Base-by-base conservation (phyloP, 2,329 filamentous ascomycete genomes). In the Aphanocladium album region DNA sequence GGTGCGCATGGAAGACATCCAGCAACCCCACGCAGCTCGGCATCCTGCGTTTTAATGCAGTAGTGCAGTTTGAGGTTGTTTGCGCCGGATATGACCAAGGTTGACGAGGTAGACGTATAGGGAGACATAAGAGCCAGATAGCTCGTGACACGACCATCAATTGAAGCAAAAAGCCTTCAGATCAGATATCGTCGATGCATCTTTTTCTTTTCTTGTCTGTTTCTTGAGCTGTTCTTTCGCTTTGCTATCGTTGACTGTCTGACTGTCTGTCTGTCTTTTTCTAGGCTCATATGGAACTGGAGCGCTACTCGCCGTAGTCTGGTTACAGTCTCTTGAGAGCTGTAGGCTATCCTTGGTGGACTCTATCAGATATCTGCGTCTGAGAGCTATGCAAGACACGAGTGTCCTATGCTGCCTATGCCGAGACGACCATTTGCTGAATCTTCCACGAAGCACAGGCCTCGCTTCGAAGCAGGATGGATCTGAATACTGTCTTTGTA, bases 231-330 rank as follows among this genome's bases (percentile, higher is more conserved):
- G 50, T 54, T 55, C 30, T 60, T 49, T 62, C 77, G 73, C 78
- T 74, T 79, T 88, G 87, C 88, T 89, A 90, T 86, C 86, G 83
- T 86, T 60, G 49, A 19, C 27, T 74, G 66, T 73, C 65, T 71
- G 64, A 64, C 64, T 69, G 68, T 71, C 53, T 61, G 39, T 71
- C 55, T 62, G 60, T 52, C 50, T 62, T 71, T 72, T 67, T 73
- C 75, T 76, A 76, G 75, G 86, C 89, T 89, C 84, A 83, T 84
- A 83, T 82, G 85, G 78, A 78, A 78, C 76, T 80, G 76, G 79
- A 80, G 81, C 80, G 80, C 82, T 83, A 83, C 78, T 78, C 80
- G 80, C 81, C 80, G 77, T 77, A 73, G 78, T 75, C 77, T 76
- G 78, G 79, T 77, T 82, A 81, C 79, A 80, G 79, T 58, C 37